Conservation (phyloP, 192 early-diverging fungal species). For the Obelidium mucronatum region DNA sequence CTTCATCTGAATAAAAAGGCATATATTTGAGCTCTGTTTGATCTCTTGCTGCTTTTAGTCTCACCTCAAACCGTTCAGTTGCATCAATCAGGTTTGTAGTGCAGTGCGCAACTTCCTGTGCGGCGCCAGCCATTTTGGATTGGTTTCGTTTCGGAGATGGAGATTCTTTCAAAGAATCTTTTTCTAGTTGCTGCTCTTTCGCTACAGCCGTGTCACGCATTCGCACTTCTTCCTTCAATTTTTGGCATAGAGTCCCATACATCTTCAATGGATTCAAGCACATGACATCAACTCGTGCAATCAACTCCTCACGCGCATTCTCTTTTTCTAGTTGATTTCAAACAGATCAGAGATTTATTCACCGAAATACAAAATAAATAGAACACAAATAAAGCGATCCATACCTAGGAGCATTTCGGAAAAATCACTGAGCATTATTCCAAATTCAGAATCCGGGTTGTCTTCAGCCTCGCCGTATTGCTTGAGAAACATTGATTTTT, state of each 20-base stretch:
- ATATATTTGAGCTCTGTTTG: not conserved
- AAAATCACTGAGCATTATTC: slow-evolving; percentile 13
- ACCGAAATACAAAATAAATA: not conserved
- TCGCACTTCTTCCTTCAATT: slow-evolving; percentile 23
- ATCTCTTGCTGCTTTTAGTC: not conserved
- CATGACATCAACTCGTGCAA: slow-evolving; percentile 36
- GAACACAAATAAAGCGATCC: no score
- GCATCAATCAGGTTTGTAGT: slow-evolving; percentile 41
- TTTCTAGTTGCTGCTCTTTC: slow-evolving; percentile 42
- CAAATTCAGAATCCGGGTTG: slow-evolving; percentile 12
- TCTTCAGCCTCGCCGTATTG: slow-evolving; percentile 44
- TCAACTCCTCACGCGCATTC: slow-evolving; percentile 26
- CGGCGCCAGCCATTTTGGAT: slow-evolving; percentile 46
- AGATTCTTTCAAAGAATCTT: slow-evolving; percentile 36
- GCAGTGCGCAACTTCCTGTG: slow-evolving; percentile 31
- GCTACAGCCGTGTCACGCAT: slow-evolving; percentile 40
- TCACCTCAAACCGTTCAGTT: slow-evolving; percentile 42
- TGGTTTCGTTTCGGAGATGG: slow-evolving; percentile 45
- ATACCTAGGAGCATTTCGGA: slow-evolving; percentile 19
- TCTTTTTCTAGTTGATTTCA: slow-evolving; percentile 43
- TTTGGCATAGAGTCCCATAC: slow-evolving; percentile 38
- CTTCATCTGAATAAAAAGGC: not conserved
- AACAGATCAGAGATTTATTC: slow-evolving; percentile 10
- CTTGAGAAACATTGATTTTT: slow-evolving; percentile 42
- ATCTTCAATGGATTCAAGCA: slow-evolving; percentile 45